Base-by-base conservation (phyloP, 1,139 yeast species). In the Yamadazyma trypodendri region DNA sequence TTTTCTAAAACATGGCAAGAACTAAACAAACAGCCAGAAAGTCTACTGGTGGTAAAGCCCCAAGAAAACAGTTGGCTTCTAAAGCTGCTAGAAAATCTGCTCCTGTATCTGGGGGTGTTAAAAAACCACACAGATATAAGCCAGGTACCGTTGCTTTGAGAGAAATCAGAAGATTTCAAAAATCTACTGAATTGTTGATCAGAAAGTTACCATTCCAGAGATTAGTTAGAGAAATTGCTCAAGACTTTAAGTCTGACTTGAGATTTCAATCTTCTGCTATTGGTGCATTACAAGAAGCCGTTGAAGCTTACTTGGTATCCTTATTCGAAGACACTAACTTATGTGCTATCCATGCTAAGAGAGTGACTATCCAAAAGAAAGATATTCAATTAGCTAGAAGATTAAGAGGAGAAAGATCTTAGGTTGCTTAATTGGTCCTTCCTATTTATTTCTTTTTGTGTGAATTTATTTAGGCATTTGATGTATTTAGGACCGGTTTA, bases 101-200 rank as follows among this genome's bases (percentile, higher is more conserved):
- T 41, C 77, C 77, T 55, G 74, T 68, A 32, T 58, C 70, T 39
- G 77, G 77, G 43, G 76, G 77, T 61, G 77, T 71, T 48, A 71
- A 71, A 62, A 71, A 71, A 59, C 76, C 77, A 30, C 77, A 71
- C 63, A 71, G 77, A 70, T 71, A 70, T 61, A 71, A 71, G 68
- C 77, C 77, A 52, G 76, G 77, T 69, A 71, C 77, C 49, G 77
- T 71, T 47, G 77, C 77, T 39, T 69, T 71, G 61, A 69, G 77
- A 69, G 76, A 71, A 68, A 71, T 71, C 50, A 68, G 77, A 68
- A 67, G 76, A 63, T 71, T 71, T 58, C 77, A 71, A 58, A 71
- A 71, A 56, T 71, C 76, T 17, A 71, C 77, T 41, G 77, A 71
- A 52, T 65, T 71, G 40, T 68, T 71, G 59, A 71, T 71, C 54